phyloP scores from a whole-genome alignment of 257 asterid genomes.

The Jacaranda copaia region DNA sequence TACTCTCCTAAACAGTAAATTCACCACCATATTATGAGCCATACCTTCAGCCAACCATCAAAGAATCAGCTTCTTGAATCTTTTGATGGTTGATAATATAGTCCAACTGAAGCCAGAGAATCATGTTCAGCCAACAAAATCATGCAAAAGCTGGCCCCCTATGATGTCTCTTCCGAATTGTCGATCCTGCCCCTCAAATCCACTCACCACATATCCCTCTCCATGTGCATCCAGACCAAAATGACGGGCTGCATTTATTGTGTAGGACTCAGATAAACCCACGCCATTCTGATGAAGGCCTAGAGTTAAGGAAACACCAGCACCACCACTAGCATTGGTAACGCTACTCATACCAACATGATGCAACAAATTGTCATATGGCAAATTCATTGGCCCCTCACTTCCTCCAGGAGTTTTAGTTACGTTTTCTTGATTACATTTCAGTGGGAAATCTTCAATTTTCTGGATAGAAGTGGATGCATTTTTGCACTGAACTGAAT shows the following conservation, averaged over 20 bases:
- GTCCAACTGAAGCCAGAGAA: not conserved
- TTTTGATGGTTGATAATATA: not conserved
- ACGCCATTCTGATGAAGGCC: constrained; percentile 65
- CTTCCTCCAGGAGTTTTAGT: not conserved
- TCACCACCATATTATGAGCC: not conserved
- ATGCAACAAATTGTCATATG: constrained; percentile 43
- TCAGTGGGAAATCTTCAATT: constrained; percentile 43
- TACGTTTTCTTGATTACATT: constrained; percentile 46
- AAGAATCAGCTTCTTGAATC: not conserved
- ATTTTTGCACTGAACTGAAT: not conserved
- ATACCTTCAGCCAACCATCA: not conserved
- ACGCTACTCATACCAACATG: constrained; percentile 36
- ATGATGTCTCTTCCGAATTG: too few relatives aligned
- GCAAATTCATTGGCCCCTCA: not conserved
- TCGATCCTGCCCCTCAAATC: constrained; percentile 28
- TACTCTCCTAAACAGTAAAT: not conserved
- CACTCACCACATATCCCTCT: constrained; percentile 48
- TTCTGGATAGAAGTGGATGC: too few relatives aligned
- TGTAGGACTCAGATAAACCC: constrained; percentile 51
- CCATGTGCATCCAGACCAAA: constrained; percentile 49
- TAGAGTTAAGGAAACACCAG: constrained; percentile 60
- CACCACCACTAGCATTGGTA: constrained; percentile 47
- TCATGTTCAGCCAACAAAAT: too few relatives aligned
- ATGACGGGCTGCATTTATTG: constrained; percentile 61
- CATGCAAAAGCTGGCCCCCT: too few relatives aligned